A percentile compares a stretch with the other conserved stretches of the same genome.
Evolutionary conservation across 2,329 filamentous ascomycete species (phyloP).

Genomic region (Colletotrichum caudatum): DNA sequence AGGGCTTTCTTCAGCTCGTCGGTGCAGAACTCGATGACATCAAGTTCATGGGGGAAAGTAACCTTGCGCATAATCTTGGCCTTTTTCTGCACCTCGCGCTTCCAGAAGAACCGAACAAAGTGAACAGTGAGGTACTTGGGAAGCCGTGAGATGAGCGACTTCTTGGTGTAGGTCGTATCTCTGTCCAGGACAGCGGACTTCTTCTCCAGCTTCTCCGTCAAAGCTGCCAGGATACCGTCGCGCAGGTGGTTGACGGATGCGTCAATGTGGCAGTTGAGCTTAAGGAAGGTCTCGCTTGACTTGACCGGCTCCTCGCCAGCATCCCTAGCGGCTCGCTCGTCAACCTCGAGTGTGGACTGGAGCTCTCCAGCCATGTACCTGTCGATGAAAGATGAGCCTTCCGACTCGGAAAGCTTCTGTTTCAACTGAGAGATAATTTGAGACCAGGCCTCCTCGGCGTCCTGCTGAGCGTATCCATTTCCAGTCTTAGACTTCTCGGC

Average conservation of each 20-base stretch:
- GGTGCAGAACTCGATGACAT: constrained; percentile 94
- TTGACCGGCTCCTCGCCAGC: constrained; percentile 77
- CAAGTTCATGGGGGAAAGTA: constrained; percentile 92
- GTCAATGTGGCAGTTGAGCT: constrained; percentile 96
- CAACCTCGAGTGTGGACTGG: constrained; percentile 81
- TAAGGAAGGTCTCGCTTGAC: constrained; percentile 82
- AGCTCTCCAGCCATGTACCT: constrained; percentile 91
- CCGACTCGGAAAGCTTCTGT: constrained; percentile 72
- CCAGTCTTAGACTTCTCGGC: constrained; percentile 87
- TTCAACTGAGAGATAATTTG: constrained; percentile 89
- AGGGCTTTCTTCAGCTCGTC: constrained; percentile 86
- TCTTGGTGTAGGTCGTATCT: constrained; percentile 89
- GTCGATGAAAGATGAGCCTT: constrained; percentile 81
- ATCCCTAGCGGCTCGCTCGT: constrained; percentile 82
- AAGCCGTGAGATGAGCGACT: constrained; percentile 86
- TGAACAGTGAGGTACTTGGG: constrained; percentile 97
- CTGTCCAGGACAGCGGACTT: constrained; percentile 80
- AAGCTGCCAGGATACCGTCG: constrained; percentile 84
- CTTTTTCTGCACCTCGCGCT: constrained; percentile 94
- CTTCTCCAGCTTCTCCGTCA: constrained; percentile 94
- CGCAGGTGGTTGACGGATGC: constrained; percentile 87
- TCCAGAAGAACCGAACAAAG: constrained; percentile 99
- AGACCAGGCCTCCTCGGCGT: constrained; percentile 98
- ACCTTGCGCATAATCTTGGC: constrained; percentile 99
- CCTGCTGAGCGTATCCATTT: constrained; percentile 93